Evolutionary conservation across 805 yeast species (phyloP), one percentile per base, ranked within the genome.

Genomic region (Saccharomycopsis olivae): DNA sequence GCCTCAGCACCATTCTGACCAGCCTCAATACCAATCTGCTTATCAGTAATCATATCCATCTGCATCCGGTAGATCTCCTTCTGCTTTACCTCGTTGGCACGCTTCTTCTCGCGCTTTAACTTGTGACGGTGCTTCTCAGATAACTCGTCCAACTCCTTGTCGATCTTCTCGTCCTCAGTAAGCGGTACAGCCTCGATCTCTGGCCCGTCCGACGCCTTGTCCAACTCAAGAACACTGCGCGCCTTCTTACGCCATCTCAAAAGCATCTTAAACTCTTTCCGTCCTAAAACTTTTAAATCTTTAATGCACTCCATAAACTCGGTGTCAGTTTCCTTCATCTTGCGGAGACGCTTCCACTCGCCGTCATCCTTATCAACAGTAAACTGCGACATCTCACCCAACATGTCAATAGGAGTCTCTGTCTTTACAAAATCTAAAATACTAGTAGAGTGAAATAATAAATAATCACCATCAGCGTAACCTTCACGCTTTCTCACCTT

Each of bases 31-130:
- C 97, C 96, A 47, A 92, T 77, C 54, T 87, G 94, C 64, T 71
- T 74, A 54, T 94, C 95, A 4, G 96, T 84, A 43, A 83, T 66
- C 95, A 92, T 88, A 59, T 84, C 85, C 89, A 92, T 79, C 63
- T 92, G 96, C 83, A 86, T 79, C 64, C 97, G 75, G 36, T 71
- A 68, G 35, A 89, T 73, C 56, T 89, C 96, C 59, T 82, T 84
- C 57, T 86, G 95, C 54, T 85, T 86, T 47, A 60, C 49, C 60
- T 88, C 96, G 57, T 92, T 87, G 40, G 73, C 72, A 51, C 69
- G 76, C 58, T 95, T 78, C 59, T 78, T 84, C 50, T 81, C 94
- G 54, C 96, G 76, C 59, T 79, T 88, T 35, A 61, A 62, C 50
- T 75, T 74, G 48, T 77, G 69, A 50, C 75, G 70, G 49, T 82